Evolutionary conservation across 495 filamentous ascomycete genomes (phyloP).

Genomic region (Hypoxylon cercidicola): DNA sequence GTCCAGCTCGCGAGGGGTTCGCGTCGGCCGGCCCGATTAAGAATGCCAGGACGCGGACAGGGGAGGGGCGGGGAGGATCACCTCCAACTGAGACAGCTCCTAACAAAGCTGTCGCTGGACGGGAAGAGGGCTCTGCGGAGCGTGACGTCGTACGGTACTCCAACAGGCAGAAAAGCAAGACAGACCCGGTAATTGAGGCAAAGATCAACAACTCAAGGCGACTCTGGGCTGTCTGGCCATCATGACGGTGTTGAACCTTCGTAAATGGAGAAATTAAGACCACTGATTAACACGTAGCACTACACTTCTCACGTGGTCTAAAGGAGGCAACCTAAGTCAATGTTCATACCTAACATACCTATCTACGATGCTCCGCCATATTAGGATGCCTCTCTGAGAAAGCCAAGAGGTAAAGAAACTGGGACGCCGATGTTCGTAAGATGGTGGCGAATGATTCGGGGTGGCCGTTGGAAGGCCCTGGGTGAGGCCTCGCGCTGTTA

Average conservation of each 20-base stretch:
- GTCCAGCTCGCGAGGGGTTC: slow-evolving; percentile 29
- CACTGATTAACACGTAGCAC: too few species aligned
- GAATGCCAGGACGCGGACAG: neutral
- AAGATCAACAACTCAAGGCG: neutral
- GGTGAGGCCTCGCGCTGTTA: too few species aligned
- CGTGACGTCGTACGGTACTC: neutral
- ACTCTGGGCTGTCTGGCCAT: neutral
- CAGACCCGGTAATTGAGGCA: neutral
- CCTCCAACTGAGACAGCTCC: slow-evolving; percentile 6
- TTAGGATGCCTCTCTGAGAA: too few species aligned
- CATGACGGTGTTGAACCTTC: too few species aligned
- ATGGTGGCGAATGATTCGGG: too few species aligned
- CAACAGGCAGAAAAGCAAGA: neutral
- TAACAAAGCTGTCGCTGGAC: neutral
- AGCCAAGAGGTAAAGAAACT: too few species aligned
- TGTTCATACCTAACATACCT: neutral
- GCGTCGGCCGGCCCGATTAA: slow-evolving; percentile 40
- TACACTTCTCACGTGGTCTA: neutral
- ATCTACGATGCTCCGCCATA: neutral
- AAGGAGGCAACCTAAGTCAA: too few species aligned
- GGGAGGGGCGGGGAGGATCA: slow-evolving; percentile 1
- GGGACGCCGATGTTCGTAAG: too few species aligned
- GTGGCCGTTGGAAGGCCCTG: too few species aligned
- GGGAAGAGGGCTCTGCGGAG: neutral
- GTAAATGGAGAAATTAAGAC: too few species aligned